These are phyloP conservation scores for Nepenthes alata DNA, from an alignment of 179 eudicot species.

Conservation along the genomic window DNA sequence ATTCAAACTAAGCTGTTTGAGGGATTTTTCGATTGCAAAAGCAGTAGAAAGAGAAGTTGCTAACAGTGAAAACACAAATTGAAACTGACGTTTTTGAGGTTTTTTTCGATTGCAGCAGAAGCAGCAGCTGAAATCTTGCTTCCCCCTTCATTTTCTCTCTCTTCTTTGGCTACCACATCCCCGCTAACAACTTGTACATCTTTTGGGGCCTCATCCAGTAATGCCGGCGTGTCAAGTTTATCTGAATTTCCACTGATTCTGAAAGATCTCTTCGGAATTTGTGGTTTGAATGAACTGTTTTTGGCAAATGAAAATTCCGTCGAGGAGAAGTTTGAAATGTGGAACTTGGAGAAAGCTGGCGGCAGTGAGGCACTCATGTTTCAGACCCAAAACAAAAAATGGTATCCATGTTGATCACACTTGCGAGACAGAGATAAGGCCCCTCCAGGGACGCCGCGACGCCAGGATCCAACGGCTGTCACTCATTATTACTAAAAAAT, in stretches of 20 bases:
- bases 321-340: constrained; percentile 10
- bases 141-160: too few species aligned
- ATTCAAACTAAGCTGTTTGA: background rate
- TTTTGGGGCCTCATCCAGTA: constrained; percentile 7
- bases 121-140: background rate
- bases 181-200: constrained; percentile 5
- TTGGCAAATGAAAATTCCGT: constrained; percentile 3
- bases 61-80: background rate
- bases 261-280: constrained; percentile 7
- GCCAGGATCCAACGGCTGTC: too few species aligned
- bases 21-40: background rate
- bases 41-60: background rate
- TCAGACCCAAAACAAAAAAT: too few species aligned
- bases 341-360: constrained; percentile 17
- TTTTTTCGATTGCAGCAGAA: constrained; percentile 40
- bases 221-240: constrained; percentile 23
- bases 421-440: too few species aligned
- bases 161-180: too few species aligned
- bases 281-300: constrained; percentile 2
- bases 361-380: constrained; percentile 35
- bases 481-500: too few species aligned
- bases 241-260: constrained; percentile 27
- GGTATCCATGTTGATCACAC: too few species aligned
- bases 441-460: too few species aligned
- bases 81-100: constrained; percentile 58